phyloP scores from a whole-genome alignment of 2,329 filamentous ascomycete genomes.

The Clonostachys chloroleuca region DNA sequence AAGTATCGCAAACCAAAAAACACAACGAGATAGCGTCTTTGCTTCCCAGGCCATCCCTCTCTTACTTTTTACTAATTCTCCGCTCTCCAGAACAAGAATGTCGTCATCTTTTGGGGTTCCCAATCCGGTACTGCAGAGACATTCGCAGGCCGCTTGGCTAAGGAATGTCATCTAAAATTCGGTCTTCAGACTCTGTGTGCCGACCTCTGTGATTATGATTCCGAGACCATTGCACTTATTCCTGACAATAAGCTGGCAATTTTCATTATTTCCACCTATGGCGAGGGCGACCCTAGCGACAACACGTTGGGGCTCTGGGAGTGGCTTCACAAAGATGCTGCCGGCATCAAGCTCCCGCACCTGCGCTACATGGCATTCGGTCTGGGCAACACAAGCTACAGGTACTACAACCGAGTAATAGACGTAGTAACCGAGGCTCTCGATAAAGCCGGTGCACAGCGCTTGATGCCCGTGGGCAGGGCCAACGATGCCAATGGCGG shows the following conservation, averaged over 20 bases:
- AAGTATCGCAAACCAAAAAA: conserved; percentile 1
- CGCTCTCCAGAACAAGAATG: too few species aligned
- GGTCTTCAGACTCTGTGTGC: conserved; percentile 14
- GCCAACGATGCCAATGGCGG: not conserved
- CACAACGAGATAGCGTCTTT: too few species aligned
- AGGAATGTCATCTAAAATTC: conserved; percentile 75
- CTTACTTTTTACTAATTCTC: too few species aligned
- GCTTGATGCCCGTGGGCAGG: not conserved
- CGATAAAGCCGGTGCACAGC: not conserved
- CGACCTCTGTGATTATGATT: conserved; percentile 2
- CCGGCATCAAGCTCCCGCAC: conserved; percentile 4
- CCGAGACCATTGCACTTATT: not conserved
- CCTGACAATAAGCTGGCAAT: not conserved
- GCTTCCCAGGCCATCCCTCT: too few species aligned
- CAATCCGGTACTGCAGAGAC: conserved; percentile 97
- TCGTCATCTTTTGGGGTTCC: conserved; percentile 60
- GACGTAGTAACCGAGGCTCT: not conserved
- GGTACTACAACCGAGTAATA: conserved; percentile 26
- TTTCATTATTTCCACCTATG: conserved; percentile 19
- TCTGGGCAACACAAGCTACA: conserved; percentile 30
- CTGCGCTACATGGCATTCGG: conserved; percentile 28
- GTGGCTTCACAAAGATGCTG: conserved; percentile 12
- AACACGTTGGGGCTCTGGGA: conserved; percentile 23
- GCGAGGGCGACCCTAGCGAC: conserved; percentile 28
- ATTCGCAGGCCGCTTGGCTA: conserved; percentile 81